phyloP scores from a whole-genome alignment of 495 filamentous ascomycete genomes.

The Aspergillus panamensis region DNA sequence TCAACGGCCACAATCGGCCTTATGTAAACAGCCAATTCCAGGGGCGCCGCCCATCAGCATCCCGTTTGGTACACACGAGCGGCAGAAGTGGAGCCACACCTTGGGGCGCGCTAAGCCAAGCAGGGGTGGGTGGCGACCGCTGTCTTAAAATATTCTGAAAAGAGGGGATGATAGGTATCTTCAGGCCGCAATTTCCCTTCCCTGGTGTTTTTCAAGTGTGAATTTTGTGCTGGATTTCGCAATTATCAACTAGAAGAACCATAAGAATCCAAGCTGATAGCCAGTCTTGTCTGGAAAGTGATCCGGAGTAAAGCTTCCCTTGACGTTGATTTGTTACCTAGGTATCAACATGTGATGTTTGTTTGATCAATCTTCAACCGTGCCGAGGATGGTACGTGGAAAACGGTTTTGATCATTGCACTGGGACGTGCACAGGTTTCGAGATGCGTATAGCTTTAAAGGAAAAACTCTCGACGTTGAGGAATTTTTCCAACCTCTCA shows the following conservation, averaged over 20 bases:
- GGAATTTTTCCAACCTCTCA: too few species aligned
- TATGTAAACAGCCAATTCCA: slow-evolving; percentile 15
- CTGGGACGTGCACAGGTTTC: too few species aligned
- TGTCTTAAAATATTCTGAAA: slow-evolving; percentile 3
- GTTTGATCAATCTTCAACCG: too few species aligned
- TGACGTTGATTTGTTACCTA: too few species aligned
- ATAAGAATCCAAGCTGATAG: background rate
- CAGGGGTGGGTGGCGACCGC: slow-evolving; percentile 4
- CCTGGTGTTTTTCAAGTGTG: background rate
- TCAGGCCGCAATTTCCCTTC: background rate
- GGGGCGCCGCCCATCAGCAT: background rate
- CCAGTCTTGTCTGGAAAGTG: background rate
- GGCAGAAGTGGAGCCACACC: background rate
- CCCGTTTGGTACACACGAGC: background rate
- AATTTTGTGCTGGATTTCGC: background rate
- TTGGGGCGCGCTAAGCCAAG: background rate
- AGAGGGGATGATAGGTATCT: slow-evolving; percentile 5
- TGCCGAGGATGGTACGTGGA: too few species aligned
- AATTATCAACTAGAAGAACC: background rate
- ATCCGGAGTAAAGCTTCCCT: too few species aligned
- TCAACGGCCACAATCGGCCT: background rate
- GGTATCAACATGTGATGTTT: too few species aligned
- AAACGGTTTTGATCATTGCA: too few species aligned
- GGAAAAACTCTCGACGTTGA: too few species aligned
- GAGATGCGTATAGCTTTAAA: too few species aligned